A percentile compares a stretch with the other conserved stretches of the same genome.
phyloP scores from a whole-genome alignment of 176 grass and related monocot species.

The Aechmea fasciata region DNA sequence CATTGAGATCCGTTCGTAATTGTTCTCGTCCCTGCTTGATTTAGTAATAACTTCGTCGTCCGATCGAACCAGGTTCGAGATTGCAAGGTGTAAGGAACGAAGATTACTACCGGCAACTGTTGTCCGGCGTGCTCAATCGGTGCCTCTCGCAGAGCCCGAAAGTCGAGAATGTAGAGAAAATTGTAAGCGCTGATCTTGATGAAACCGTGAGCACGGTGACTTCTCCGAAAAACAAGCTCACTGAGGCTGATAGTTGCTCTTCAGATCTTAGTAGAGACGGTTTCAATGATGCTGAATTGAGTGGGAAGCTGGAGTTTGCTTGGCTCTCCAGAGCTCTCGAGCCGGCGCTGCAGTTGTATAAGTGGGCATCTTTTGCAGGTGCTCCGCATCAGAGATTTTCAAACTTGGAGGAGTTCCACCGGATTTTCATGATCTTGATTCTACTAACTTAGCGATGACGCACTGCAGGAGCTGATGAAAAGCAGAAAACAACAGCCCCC shows the following conservation, averaged over 20 bases:
- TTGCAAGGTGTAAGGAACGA: slow-evolving; percentile 15
- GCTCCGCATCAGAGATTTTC: neutral
- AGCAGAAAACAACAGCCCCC: slow-evolving; percentile 24
- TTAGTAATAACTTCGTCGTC: neutral
- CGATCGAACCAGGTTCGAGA: slow-evolving; percentile 23
- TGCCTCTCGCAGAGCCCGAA: slow-evolving; percentile 34
- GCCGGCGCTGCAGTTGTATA: slow-evolving; percentile 71
- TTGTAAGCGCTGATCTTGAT: neutral
- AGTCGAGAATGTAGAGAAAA: slow-evolving; percentile 15
- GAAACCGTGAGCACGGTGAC: slow-evolving; percentile 21
- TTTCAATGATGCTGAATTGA: slow-evolving; percentile 28
- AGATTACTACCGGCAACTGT: slow-evolving; percentile 19
- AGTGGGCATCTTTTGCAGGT: slow-evolving; percentile 64
- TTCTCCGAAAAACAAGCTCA: slow-evolving; percentile 17
- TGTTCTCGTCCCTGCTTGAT: neutral
- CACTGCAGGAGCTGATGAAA: slow-evolving; percentile 40
- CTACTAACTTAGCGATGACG: slow-evolving; percentile 16
- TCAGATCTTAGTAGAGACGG: slow-evolving; percentile 18
- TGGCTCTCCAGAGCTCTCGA: slow-evolving; percentile 88
- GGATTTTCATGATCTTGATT: neutral
- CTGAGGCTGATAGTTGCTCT: slow-evolving; percentile 4
- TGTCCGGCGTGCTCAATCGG: slow-evolving; percentile 25
- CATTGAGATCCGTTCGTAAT: too few relatives aligned
- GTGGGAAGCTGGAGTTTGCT: slow-evolving; percentile 58
- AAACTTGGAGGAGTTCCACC: neutral